phyloP scores from a whole-genome alignment of 768 basidiomycete species.

The Tricholoma furcatifolium region DNA sequence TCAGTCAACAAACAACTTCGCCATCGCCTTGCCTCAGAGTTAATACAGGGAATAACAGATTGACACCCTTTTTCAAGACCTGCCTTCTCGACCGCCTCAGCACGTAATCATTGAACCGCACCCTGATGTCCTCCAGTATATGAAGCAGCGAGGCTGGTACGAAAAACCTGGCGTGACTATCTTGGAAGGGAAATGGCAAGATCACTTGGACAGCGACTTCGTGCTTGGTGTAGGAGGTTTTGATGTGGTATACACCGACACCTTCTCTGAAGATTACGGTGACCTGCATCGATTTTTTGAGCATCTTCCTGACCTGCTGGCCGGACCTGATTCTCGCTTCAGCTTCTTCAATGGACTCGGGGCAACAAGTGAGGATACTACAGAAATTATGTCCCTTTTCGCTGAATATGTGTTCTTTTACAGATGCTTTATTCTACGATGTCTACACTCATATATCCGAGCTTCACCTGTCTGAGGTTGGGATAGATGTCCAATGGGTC shows the following conservation, averaged over 20 bases:
- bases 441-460: slow-evolving; percentile 86
- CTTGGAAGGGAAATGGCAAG: slow-evolving; percentile 93
- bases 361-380: slow-evolving; percentile 73
- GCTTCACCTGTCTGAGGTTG: slow-evolving; percentile 80
- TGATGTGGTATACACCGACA: slow-evolving; percentile 89
- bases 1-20: slow-evolving; percentile 32
- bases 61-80: slow-evolving; percentile 74
- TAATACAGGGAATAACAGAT: slow-evolving; percentile 49
- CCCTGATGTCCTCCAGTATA: slow-evolving; percentile 83
- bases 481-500: slow-evolving; percentile 77
- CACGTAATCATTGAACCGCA: slow-evolving; percentile 97
- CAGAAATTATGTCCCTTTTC: neutral
- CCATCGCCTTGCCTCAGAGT: neutral
- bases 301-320: slow-evolving; percentile 71
- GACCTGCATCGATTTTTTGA: slow-evolving; percentile 84
- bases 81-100: slow-evolving; percentile 54
- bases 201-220: slow-evolving; percentile 61
- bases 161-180: slow-evolving; percentile 74
- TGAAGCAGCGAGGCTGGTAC: slow-evolving; percentile 78
- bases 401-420: slow-evolving; percentile 7
- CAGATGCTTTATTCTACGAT: slow-evolving; percentile 88
- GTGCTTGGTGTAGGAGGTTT: slow-evolving; percentile 72
- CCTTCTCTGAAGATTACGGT: slow-evolving; percentile 86
- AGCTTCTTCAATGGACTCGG: slow-evolving; percentile 98
- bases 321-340: slow-evolving; percentile 72